Base-by-base conservation (phyloP, 148 eudicot genomes). In the Heliamphora exappendiculata region DNA sequence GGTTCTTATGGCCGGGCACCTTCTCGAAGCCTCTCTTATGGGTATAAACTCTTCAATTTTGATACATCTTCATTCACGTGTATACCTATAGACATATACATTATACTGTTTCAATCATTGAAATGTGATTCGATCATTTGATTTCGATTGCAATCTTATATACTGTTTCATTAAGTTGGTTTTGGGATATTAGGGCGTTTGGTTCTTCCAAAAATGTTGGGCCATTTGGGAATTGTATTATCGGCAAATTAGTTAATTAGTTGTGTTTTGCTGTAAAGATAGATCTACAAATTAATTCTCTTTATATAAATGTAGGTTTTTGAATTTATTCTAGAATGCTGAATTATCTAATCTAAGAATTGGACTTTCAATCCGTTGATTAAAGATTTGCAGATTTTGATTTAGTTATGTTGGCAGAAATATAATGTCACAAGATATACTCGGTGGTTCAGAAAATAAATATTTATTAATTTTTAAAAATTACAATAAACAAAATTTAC, bases 21-120 rank as follows among this genome's bases (percentile, higher is more conserved):
- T 93, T 62, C 94, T 93, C 28, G 88, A 93, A 57, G 91, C 98
- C 74, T 90, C 97, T 81, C 97, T 93, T 33, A 85, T 93, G 94
- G 98, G 98, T 93, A 86, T 22, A 11, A 20, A 26, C 8, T 29
- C 17, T 45, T 31, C n/a, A 7, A 3, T 19, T 75, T 34, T 63
- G 10, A 47, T 47, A 14, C 24, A 34, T 42, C 0, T 26, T 53
- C 11, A 34, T n/a, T 26, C 14, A 17, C n/a, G 19, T 2, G 7
- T 8, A 33, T 33, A 34, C 4, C 0, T 3, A 6, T 57, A 67
- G 0, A 39, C 42, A 10, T 67, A 42, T 67, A 3, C 24, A 42
- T 26, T 8, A 3, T 14, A 20, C 11, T 58, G 31, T 26, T 74
- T 39, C 16, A 7, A 19, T 42, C 33, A 59, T 28, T 37, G 49